Evolutionary conservation across 176 grass and related monocot species (phyloP).

Genomic region (Carex kokanica): DNA sequence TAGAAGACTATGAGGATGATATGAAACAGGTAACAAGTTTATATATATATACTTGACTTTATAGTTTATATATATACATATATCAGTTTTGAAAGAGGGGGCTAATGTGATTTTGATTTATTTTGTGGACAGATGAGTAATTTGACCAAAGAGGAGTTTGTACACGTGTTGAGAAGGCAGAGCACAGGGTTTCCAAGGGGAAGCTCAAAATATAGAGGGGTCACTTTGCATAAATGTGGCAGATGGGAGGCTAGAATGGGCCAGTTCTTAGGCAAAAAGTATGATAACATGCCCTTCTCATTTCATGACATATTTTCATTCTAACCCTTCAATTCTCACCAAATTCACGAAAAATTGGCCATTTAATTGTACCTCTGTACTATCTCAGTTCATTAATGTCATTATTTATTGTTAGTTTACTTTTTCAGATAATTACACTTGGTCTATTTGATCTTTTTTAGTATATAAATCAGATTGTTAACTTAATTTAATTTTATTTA

Average conservation of each 20-base stretch:
- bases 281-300: neutral
- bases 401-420: slow-evolving; percentile 6
- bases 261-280: slow-evolving; percentile 97
- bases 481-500: neutral
- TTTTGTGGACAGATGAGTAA: slow-evolving; percentile 54
- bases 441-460: slow-evolving; percentile 9
- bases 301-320: neutral
- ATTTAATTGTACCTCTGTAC: neutral
- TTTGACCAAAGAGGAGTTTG: slow-evolving; percentile 97
- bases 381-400: neutral
- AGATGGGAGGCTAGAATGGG: slow-evolving; percentile 98
- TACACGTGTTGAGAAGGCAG: slow-evolving; percentile 87
- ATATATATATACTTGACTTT: neutral
- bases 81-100: slow-evolving; percentile 1
- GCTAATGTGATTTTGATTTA: neutral
- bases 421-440: slow-evolving; percentile 20
- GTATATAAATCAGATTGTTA: slow-evolving; percentile 5
- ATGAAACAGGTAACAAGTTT: slow-evolving; percentile 64
- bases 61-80: neutral
- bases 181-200: slow-evolving; percentile 87
- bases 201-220: slow-evolving; percentile 92
- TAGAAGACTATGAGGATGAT: slow-evolving; percentile 90
- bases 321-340: neutral
- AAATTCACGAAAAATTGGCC: neutral
- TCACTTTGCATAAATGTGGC: slow-evolving; percentile 97